Evolutionary conservation across 2,329 filamentous ascomycete genomes (phyloP).

Genomic region (Hypoxylon sp.): DNA sequence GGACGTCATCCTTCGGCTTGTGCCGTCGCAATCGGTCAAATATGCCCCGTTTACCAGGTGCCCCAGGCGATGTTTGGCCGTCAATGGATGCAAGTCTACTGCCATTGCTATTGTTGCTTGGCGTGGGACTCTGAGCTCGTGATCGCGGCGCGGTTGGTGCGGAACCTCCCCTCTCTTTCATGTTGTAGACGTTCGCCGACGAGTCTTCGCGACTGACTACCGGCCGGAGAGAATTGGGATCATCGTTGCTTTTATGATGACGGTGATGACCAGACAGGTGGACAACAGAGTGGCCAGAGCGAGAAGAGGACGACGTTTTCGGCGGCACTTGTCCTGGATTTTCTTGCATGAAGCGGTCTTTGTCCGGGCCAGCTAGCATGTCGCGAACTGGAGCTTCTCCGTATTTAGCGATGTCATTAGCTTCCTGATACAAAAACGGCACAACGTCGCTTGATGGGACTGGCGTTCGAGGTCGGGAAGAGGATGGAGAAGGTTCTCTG

Average conservation of each 20-base stretch:
- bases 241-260: slow-evolving; percentile 79
- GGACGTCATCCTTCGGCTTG: slow-evolving; percentile 69
- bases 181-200: slow-evolving; percentile 62
- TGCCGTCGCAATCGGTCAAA: slow-evolving; percentile 66
- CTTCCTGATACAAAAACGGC: slow-evolving; percentile 95
- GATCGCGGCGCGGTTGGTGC: slow-evolving; percentile 60
- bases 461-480: slow-evolving; percentile 86
- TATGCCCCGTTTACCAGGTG: slow-evolving; percentile 67
- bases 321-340: slow-evolving; percentile 63
- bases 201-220: slow-evolving; percentile 83
- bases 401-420: slow-evolving; percentile 81
- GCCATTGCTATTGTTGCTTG: slow-evolving; percentile 77
- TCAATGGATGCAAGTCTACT: slow-evolving; percentile 65
- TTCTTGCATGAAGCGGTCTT: slow-evolving; percentile 74
- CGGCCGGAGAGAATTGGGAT: slow-evolving; percentile 77
- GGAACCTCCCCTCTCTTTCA: slow-evolving; percentile 68
- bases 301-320: slow-evolving; percentile 75
- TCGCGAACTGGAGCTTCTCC: slow-evolving; percentile 83
- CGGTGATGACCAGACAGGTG: slow-evolving; percentile 75
- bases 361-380: slow-evolving; percentile 77
- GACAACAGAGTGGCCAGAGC: slow-evolving; percentile 72
- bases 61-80: slow-evolving; percentile 71
- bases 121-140: slow-evolving; percentile 85
- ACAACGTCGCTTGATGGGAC: slow-evolving; percentile 92
- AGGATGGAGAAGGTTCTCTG: slow-evolving; percentile 78